Conservation (phyloP, 495 filamentous ascomycete genomes). For the Cairneyella variabilis region DNA sequence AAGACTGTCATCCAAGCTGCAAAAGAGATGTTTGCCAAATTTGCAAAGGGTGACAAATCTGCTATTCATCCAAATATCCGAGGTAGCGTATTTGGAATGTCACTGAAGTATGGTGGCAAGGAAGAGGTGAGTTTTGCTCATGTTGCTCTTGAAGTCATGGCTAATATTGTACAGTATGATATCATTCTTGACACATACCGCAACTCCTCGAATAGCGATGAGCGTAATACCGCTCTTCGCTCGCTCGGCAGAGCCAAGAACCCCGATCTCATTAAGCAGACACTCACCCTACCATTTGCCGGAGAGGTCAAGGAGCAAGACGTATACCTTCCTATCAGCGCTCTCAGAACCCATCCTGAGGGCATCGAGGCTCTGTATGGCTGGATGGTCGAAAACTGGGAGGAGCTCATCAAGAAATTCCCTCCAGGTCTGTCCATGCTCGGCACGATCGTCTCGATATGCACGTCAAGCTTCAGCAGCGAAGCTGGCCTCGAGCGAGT, state of each 20-base stretch:
- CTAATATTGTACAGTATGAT: constrained; percentile 55
- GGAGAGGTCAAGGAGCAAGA: constrained; percentile 93
- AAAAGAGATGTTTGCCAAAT: constrained; percentile 71
- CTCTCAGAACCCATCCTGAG: constrained; percentile 69
- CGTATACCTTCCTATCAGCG: constrained; percentile 81
- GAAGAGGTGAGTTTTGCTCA: constrained; percentile 54
- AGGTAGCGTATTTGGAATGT: constrained; percentile 66
- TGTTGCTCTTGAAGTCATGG: neutral
- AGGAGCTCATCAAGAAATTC: constrained; percentile 68
- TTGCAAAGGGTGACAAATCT: constrained; percentile 59
- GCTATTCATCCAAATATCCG: constrained; percentile 69
- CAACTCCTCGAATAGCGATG: constrained; percentile 82
- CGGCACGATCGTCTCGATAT: constrained; percentile 77
- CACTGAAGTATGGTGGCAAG: constrained; percentile 66
- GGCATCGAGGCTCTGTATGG: constrained; percentile 78
- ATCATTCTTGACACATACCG: constrained; percentile 76
- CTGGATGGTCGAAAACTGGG: constrained; percentile 89
- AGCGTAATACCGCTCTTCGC: constrained; percentile 93
- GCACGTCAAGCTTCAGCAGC: constrained; percentile 75
- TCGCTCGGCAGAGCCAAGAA: constrained; percentile 75
- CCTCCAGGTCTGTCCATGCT: constrained; percentile 83
- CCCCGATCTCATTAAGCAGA: constrained; percentile 75
- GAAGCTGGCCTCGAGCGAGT: constrained; percentile 71
- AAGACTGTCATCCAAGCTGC: constrained; percentile 56
- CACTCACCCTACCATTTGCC: constrained; percentile 69